Evolutionary conservation across 345 rosid genomes (phyloP).

Genomic region (Laguncularia racemosa): DNA sequence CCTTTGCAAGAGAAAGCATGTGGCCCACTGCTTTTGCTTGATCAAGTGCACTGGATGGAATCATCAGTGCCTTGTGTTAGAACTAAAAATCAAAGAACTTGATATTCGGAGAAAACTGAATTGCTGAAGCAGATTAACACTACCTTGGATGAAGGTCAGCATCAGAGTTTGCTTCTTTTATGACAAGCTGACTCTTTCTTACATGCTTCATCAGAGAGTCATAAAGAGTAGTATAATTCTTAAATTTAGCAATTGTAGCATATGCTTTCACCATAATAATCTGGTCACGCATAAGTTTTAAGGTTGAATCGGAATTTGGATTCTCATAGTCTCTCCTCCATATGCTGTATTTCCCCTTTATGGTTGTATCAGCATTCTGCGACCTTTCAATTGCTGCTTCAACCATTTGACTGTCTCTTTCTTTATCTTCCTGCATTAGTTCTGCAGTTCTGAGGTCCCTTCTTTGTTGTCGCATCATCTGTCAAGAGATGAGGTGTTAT

Average conservation of each 20-base stretch:
- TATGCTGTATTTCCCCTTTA: constrained; percentile 71
- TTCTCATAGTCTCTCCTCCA: constrained; percentile 93
- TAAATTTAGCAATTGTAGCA: constrained; percentile 78
- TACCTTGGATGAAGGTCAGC: constrained; percentile 81
- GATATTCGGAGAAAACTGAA: constrained; percentile 7
- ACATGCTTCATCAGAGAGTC: constrained; percentile 49
- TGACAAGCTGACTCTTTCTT: constrained; percentile 52
- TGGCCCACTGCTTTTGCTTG: constrained; percentile 89
- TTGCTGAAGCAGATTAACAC: constrained; percentile 10
- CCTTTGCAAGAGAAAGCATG: constrained; percentile 78
- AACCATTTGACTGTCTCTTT: constrained; percentile 44
- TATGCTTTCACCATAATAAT: constrained; percentile 92
- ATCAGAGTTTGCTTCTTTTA: constrained; percentile 75
- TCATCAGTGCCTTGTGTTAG: no score
- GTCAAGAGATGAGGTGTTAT: constrained; percentile 23
- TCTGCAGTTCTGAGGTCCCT: constrained; percentile 51
- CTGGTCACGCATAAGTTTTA: constrained; percentile 96
- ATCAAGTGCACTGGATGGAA: constrained; percentile 60
- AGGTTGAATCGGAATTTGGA: constrained; percentile 72
- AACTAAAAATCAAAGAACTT: no score
- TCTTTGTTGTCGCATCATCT: constrained; percentile 61
- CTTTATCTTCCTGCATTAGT: constrained; percentile 52
- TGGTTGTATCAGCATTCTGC: constrained; percentile 41
- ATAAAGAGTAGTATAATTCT: constrained; percentile 48
- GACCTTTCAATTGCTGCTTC: constrained; percentile 56